Evolutionary conservation across 768 basidiomycete species (phyloP).

Genomic region (Kwoniella botswanensis): DNA sequence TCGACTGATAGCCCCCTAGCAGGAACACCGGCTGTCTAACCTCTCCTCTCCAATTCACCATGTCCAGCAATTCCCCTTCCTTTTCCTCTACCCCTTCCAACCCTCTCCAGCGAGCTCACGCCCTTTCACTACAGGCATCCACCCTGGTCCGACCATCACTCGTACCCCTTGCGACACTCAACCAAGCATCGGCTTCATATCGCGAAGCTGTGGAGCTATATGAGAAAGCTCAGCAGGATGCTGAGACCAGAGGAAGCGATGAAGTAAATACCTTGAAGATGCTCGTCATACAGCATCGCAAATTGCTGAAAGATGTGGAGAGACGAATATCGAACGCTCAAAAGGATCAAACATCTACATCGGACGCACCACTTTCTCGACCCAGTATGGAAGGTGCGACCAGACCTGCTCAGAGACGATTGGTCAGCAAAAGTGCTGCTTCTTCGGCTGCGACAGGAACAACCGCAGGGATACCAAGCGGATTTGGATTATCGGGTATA

Average conservation of each 20-base stretch:
- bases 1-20: neutral
- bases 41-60: neutral
- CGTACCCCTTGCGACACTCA: conserved; percentile 20
- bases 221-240: conserved; percentile 13
- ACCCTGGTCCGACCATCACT: conserved; percentile 23
- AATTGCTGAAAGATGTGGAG: conserved; percentile 48
- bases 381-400: neutral
- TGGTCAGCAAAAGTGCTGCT: conserved; percentile 12
- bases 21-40: no score
- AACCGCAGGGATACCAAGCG: neutral
- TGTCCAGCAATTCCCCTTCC: conserved; percentile 7
- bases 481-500: neutral
- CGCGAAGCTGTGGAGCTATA: conserved; percentile 45
- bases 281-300: conserved; percentile 49
- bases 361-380: conserved; percentile 5
- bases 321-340: conserved; percentile 33
- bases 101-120: conserved; percentile 37
- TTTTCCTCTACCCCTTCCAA: conserved; percentile 7
- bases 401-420: neutral
- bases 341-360: conserved; percentile 2
- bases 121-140: conserved; percentile 45
- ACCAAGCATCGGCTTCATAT: conserved; percentile 33
- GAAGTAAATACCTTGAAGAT: conserved; percentile 46
- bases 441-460: neutral
- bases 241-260: conserved; percentile 8